Evolutionary conservation across 2,329 filamentous ascomycete genomes (phyloP), one percentile per base, ranked within the genome.

Genomic region (Alternaria brassicicola): DNA sequence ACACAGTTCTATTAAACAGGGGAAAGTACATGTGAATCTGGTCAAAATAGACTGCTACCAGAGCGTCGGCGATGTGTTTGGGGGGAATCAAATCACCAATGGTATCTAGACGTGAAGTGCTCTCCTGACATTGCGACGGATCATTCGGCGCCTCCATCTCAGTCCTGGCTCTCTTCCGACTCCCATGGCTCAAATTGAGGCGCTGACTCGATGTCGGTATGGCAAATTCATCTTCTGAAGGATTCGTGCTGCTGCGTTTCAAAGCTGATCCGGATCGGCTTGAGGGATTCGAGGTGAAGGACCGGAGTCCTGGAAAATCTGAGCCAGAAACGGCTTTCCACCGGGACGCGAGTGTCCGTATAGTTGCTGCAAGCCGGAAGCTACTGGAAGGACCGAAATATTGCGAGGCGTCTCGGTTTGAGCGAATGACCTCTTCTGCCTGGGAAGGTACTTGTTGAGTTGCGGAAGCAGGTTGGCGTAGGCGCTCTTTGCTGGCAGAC

Each of bases 41-140:
- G 31, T 77, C 72, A 54, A 81, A 81, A 62, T 76, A 81, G 3
- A 78, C 76, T 1, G 73, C 60, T 1, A 80, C 61, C 7, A 79
- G 76, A 5, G 72, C 66, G 55, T 81, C 78, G 3, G 78, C 73
- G 19, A 76, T 69, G 3, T 75, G 69, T 43, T 68, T 73, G 1
- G 70, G 57, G 1, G 79, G 79, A 13, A 81, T 59, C 65, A 54
- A 69, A 26, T 67, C 64, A 21, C 55, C 67, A 13, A 71, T 62
- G 7, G 65, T 65, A 10, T 61, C 51, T 49, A 25, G 15, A 13
- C 41, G 50, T 6, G 46, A 38, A 17, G 26, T 30, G 13, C 55
- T 46, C 13, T 55, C 53, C 5, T 38, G 35, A 21, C 48, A 35
- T 9, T 65, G 57, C 51, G 58, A 66, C n/a, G 49, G 56, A 53